phyloP scores from a whole-genome alignment of 257 asterid species.

The Solanum sejunctum region DNA sequence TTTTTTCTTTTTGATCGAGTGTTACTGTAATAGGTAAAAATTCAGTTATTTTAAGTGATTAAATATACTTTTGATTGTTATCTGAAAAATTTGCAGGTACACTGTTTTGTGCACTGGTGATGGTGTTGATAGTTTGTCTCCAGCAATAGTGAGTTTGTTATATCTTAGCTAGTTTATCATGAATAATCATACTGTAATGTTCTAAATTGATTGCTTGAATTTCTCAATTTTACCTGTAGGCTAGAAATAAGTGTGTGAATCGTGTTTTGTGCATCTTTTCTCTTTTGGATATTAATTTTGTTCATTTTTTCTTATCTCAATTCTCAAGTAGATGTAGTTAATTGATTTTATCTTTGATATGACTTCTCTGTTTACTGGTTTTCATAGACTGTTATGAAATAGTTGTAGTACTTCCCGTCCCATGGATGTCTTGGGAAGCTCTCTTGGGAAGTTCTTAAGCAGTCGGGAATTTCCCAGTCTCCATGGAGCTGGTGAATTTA shows the following conservation, averaged over 20 bases:
- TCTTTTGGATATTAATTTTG: neutral
- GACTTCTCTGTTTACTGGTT: neutral
- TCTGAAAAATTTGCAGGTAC: neutral
- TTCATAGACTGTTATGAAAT: neutral
- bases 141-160: slow-evolving; percentile 36
- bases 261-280: neutral
- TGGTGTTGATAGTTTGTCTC: slow-evolving; percentile 42
- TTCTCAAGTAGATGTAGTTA: neutral
- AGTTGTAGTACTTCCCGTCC: neutral
- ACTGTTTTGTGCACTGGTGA: slow-evolving; percentile 28
- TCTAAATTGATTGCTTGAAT: neutral
- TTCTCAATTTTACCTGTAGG: neutral
- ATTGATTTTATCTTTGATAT: neutral
- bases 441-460: neutral
- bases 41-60: neutral
- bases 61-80: neutral
- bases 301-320: neutral
- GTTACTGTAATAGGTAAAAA: neutral
- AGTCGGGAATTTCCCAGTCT: neutral
- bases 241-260: neutral
- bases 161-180: neutral
- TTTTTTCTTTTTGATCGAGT: neutral
- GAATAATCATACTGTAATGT: neutral
- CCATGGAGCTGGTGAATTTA: neutral
- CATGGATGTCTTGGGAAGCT: neutral